Conservation (phyloP, 2,329 filamentous ascomycete genomes). For the Xylariaceae sp. region DNA sequence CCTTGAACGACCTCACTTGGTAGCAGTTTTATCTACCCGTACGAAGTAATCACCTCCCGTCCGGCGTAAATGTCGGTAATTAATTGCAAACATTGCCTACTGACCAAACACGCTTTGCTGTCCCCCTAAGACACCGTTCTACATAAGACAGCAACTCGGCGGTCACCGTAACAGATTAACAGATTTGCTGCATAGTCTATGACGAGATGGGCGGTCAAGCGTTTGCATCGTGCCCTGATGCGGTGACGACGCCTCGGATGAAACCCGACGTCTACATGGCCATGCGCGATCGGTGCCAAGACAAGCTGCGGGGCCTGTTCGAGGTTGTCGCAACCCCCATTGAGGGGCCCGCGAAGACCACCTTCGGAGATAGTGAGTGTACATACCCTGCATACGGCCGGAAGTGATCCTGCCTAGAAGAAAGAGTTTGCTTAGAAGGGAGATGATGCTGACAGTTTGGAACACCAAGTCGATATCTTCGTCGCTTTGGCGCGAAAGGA, state of each 20-base stretch:
- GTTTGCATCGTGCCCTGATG: constrained; percentile 46
- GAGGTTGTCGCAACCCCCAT: constrained; percentile 54
- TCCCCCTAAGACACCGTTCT: neutral
- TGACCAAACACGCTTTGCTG: neutral
- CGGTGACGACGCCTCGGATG: constrained; percentile 64
- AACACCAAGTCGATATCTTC: constrained; percentile 56
- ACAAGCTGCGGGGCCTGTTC: constrained; percentile 50
- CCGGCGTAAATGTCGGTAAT: too few species aligned
- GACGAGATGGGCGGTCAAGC: constrained; percentile 60
- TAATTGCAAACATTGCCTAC: too few species aligned
- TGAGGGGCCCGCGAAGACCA: constrained; percentile 64
- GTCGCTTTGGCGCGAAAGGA: constrained; percentile 40
- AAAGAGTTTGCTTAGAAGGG: neutral
- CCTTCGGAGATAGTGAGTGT: constrained; percentile 57
- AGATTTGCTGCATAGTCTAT: neutral
- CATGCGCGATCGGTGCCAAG: constrained; percentile 45
- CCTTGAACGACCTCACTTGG: too few species aligned
- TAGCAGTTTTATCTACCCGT: too few species aligned
- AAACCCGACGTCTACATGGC: constrained; percentile 50
- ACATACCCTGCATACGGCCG: neutral
- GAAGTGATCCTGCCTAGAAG: neutral
- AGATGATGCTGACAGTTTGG: constrained; percentile 1
- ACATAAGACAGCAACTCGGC: neutral
- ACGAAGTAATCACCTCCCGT: too few species aligned
- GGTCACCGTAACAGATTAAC: neutral